Evolutionary conservation across 495 filamentous ascomycete genomes (phyloP).

Genomic region (Tuber melanosporum): DNA sequence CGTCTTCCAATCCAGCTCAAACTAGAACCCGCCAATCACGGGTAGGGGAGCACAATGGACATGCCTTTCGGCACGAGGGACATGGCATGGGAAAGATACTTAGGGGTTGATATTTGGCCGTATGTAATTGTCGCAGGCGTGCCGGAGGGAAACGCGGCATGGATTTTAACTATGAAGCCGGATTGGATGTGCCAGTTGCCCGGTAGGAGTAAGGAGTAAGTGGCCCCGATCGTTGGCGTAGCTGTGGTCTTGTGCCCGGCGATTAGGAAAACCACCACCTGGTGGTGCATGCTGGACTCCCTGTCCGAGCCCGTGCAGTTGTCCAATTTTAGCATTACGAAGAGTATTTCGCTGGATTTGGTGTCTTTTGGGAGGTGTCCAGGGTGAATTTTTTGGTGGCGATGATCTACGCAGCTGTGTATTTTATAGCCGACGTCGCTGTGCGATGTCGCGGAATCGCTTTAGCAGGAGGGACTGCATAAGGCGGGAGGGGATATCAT

Average conservation of each 20-base stretch:
- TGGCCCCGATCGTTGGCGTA: constrained; percentile 53
- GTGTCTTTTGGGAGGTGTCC: neutral
- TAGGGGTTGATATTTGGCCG: constrained; percentile 32
- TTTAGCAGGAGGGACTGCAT: constrained; percentile 1
- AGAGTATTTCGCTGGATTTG: constrained; percentile 62
- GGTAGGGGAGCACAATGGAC: constrained; percentile 50
- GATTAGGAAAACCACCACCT: constrained; percentile 94
- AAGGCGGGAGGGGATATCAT: constrained; percentile 9
- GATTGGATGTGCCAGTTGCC: constrained; percentile 36
- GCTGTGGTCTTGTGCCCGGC: constrained; percentile 73
- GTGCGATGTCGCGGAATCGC: neutral
- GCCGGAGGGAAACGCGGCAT: neutral
- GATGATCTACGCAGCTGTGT: constrained; percentile 41
- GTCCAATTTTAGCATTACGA: constrained; percentile 68
- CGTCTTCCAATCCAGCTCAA: constrained; percentile 52
- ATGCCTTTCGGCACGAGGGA: constrained; percentile 43
- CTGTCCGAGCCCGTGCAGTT: constrained; percentile 50
- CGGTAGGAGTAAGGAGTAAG: constrained; percentile 49
- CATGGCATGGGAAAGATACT: no score
- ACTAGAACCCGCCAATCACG: constrained; percentile 53
- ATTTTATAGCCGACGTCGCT: constrained; percentile 18
- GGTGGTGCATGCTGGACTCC: constrained; percentile 76
- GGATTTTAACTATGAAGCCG: no score
- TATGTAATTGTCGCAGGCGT: constrained; percentile 42
- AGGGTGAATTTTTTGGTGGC: neutral